Evolutionary conservation across 2,329 filamentous ascomycete species (phyloP).

Genomic region (Herpotrichia juniperi): DNA sequence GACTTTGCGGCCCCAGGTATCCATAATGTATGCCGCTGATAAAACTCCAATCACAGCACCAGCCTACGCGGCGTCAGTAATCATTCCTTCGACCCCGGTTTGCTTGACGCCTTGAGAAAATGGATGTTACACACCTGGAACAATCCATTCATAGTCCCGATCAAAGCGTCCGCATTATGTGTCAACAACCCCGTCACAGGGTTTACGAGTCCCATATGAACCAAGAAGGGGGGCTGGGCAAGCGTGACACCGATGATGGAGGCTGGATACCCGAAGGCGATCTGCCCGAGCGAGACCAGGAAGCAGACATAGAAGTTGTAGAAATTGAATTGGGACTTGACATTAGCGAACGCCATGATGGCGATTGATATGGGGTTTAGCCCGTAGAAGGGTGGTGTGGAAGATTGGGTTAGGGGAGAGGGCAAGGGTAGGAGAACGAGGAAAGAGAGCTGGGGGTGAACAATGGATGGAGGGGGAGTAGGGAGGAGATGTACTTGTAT

Average conservation of each 20-base stretch:
- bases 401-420: not conserved
- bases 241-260: constrained; percentile 27
- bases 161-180: constrained; percentile 18
- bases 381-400: not conserved
- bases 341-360: constrained; percentile 6
- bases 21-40: constrained; percentile 16
- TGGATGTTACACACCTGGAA: constrained; percentile 22
- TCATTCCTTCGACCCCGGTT: too few relatives aligned
- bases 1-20: constrained; percentile 24
- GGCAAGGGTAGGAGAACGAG: not conserved
- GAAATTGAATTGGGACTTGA: constrained; percentile 21
- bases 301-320: constrained; percentile 27
- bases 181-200: constrained; percentile 15
- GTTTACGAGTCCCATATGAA: constrained; percentile 26
- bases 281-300: constrained; percentile 23
- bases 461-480: not conserved
- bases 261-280: constrained; percentile 28
- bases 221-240: constrained; percentile 23
- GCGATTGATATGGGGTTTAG: not conserved
- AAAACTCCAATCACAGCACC: constrained; percentile 23
- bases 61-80: constrained; percentile 3
- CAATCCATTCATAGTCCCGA: constrained; percentile 26
- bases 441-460: too few relatives aligned
- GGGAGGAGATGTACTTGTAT: constrained; percentile 1
- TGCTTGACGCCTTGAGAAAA: too few relatives aligned